Percentiles rank a stretch among this genome's conserved stretches.
Conservation (phyloP, 2,329 filamentous ascomycete genomes). For the Nannizziopsis arthrosporioides region DNA sequence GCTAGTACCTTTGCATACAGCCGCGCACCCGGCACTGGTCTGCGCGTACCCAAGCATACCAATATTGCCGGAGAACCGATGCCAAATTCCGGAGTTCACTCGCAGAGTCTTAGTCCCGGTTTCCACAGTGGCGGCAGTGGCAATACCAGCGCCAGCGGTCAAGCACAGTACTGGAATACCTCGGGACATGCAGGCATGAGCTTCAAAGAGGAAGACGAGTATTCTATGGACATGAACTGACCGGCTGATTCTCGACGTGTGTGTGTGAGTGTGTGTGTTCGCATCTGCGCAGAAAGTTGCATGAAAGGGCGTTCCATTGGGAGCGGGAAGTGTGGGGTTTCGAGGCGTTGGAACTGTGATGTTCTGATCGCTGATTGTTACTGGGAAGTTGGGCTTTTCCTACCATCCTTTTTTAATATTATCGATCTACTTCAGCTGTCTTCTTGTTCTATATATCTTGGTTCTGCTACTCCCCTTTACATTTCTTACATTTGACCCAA, state of each 20-base stretch:
- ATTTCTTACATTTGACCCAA: not conserved
- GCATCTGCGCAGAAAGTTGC: conserved; percentile 1
- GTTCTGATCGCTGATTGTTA: not conserved
- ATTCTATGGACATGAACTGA: conserved; percentile 58
- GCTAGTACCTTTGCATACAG: conserved; percentile 69
- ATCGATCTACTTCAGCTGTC: not conserved
- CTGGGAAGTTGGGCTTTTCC: not conserved
- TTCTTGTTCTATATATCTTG: not conserved
- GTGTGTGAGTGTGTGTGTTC: not conserved
- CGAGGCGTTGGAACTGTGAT: conserved; percentile 4
- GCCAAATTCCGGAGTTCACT: conserved; percentile 37
- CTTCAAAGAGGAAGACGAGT: conserved; percentile 94
- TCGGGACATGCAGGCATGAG: conserved; percentile 48
- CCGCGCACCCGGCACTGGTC: conserved; percentile 66
- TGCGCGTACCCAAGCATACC: conserved; percentile 85
- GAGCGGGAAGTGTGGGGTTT: conserved; percentile 3
- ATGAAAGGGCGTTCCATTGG: conserved; percentile 7
- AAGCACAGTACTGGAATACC: conserved; percentile 44
- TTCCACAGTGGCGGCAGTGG: conserved; percentile 62
- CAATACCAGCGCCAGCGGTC: conserved; percentile 36
- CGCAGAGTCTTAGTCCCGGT: conserved; percentile 56
- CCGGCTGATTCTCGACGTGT: not conserved
- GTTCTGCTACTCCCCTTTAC: not conserved
- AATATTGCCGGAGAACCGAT: conserved; percentile 76
- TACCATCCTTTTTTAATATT: not conserved